phyloP scores from a whole-genome alignment of 495 filamentous ascomycete species.

The Aspergillus steynii region DNA sequence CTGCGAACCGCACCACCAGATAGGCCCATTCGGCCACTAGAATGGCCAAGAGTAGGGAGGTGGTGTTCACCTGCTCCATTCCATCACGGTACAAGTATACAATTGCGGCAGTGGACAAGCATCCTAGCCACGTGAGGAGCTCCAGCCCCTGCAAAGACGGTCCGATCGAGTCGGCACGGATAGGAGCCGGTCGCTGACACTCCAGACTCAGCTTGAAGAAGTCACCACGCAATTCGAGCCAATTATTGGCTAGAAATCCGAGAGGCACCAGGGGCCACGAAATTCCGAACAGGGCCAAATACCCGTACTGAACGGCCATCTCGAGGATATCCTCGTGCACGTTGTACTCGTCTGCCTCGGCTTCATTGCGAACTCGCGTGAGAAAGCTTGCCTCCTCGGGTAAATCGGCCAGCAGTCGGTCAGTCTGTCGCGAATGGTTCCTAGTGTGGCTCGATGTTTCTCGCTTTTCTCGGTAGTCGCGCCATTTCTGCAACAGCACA shows the following conservation, averaged over 20 bases:
- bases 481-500: slow-evolving; percentile 40
- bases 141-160: slow-evolving; percentile 83
- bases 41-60: slow-evolving; percentile 75
- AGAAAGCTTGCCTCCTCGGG: slow-evolving; percentile 76
- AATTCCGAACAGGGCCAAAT: slow-evolving; percentile 85
- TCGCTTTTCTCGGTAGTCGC: slow-evolving; percentile 31
- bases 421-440: slow-evolving; percentile 29
- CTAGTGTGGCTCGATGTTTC: slow-evolving; percentile 19
- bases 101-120: slow-evolving; percentile 77
- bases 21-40: slow-evolving; percentile 84
- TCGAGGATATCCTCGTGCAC: slow-evolving; percentile 56
- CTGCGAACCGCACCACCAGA: slow-evolving; percentile 64
- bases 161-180: slow-evolving; percentile 87
- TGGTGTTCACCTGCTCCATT: slow-evolving; percentile 61
- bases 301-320: slow-evolving; percentile 59
- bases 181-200: slow-evolving; percentile 85
- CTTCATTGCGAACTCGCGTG: slow-evolving; percentile 75
- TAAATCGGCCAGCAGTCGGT: slow-evolving; percentile 45
- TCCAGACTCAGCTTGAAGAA: slow-evolving; percentile 89
- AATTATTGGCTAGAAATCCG: slow-evolving; percentile 91
- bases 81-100: slow-evolving; percentile 79
- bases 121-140: slow-evolving; percentile 90
- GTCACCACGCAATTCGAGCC: slow-evolving; percentile 89
- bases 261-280: slow-evolving; percentile 87
- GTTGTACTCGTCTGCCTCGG: slow-evolving; percentile 79